A percentile compares a stretch with the other conserved stretches of the same genome.
Conservation (phyloP, 306 rosid genomes). For the Dryas alaskensis region DNA sequence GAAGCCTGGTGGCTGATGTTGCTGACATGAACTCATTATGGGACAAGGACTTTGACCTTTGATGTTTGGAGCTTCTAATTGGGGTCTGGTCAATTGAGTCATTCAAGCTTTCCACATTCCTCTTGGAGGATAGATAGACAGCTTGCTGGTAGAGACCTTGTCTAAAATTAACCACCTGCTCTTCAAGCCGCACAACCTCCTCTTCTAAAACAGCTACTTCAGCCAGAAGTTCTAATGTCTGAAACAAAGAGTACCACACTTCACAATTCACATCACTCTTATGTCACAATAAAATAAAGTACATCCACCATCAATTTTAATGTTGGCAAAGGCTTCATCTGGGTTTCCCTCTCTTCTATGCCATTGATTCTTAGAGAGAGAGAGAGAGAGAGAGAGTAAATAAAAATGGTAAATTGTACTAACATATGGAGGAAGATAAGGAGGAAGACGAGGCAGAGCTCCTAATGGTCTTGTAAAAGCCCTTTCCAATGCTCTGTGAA, state of each 20-base stretch:
- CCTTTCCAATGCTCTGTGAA: constrained; percentile 89
- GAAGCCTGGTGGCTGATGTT: constrained; percentile 39
- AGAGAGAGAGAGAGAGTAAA: neutral
- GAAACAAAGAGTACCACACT: constrained; percentile 25
- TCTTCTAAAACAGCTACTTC: constrained; percentile 95
- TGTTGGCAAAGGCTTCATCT: constrained; percentile 3
- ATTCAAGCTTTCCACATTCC: constrained; percentile 46
- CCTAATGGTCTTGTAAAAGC: constrained; percentile 91
- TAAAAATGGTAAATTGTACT: constrained; percentile 17
- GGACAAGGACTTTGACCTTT: constrained; percentile 67
- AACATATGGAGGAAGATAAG: constrained; percentile 90
- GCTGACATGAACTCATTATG: constrained; percentile 56
- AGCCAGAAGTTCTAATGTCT: constrained; percentile 89
- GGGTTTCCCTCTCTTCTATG: neutral
- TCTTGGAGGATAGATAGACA: constrained; percentile 56
- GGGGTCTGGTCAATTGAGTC: constrained; percentile 45
- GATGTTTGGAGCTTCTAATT: constrained; percentile 56
- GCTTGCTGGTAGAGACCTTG: constrained; percentile 88
- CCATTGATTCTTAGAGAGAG: neutral
- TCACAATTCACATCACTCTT: constrained; percentile 4
- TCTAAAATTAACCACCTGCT: constrained; percentile 76
- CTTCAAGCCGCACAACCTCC: constrained; percentile 81
- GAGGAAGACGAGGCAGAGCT: constrained; percentile 96
- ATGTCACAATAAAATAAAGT: neutral
- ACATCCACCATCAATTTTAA: neutral